phyloP scores from a whole-genome alignment of 768 basidiomycete species.

The Suillus luteus region DNA sequence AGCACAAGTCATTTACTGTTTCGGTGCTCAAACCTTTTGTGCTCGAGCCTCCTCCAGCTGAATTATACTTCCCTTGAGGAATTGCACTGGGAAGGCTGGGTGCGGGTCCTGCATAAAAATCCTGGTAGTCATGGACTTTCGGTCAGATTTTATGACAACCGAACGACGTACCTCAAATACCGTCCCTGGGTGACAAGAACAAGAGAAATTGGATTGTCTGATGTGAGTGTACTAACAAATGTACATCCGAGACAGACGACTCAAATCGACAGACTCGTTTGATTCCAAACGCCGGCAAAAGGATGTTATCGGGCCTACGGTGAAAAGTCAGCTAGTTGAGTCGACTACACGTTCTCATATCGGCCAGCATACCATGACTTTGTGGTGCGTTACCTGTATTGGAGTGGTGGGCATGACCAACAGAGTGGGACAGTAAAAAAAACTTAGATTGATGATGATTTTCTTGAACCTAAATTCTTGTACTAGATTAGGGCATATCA shows the following conservation, averaged over 20 bases:
- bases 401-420: too few relatives aligned
- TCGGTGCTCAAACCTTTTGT: slow-evolving; percentile 64
- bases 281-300: not conserved
- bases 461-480: slow-evolving; percentile 49
- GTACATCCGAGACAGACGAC: slow-evolving; percentile 26
- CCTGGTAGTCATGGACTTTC: slow-evolving; percentile 15
- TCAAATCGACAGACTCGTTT: slow-evolving; percentile 17
- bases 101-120: slow-evolving; percentile 15
- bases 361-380: slow-evolving; percentile 33
- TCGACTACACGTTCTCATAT: slow-evolving; percentile 40
- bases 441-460: too few relatives aligned
- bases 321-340: slow-evolving; percentile 64
- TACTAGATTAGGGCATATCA: slow-evolving; percentile 89
- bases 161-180: slow-evolving; percentile 34
- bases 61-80: slow-evolving; percentile 39
- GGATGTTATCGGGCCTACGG: slow-evolving; percentile 32
- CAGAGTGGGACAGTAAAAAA: too few relatives aligned
- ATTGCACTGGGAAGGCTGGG: too few relatives aligned
- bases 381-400: slow-evolving; percentile 41
- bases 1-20: slow-evolving; percentile 42
- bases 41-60: slow-evolving; percentile 22
- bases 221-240: slow-evolving; percentile 17
- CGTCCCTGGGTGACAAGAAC: slow-evolving; percentile 49
- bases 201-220: slow-evolving; percentile 18
- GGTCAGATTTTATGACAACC: not conserved